These are phyloP conservation scores for Exserohilum turcica DNA, from an alignment of 2,329 filamentous ascomycete species.

Conservation along the genomic window DNA sequence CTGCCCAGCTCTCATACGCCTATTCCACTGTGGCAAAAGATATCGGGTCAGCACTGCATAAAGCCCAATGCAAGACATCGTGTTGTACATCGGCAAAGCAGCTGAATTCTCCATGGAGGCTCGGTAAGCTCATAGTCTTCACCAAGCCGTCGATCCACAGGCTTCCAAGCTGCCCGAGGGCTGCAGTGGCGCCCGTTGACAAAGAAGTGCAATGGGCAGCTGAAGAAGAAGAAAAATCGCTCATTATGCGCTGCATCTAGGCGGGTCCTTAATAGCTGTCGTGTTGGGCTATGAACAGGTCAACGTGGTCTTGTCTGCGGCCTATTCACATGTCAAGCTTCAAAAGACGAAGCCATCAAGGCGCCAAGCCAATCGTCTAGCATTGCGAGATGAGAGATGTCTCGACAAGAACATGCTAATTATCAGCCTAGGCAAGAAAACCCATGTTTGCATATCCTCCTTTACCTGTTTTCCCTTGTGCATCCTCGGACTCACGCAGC, in stretches of 20 bases:
- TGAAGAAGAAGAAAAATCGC: too few relatives aligned
- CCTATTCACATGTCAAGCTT: not conserved
- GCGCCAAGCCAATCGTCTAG: too few relatives aligned
- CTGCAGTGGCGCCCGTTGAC: not conserved
- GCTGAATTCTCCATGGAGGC: conserved; percentile 6
- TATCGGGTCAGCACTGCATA: conserved; percentile 3
- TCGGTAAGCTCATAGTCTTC: conserved; percentile 2
- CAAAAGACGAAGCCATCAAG: too few relatives aligned
- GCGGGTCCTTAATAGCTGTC: not conserved
- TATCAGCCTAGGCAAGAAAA: too few relatives aligned
- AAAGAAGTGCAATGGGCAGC: not conserved
- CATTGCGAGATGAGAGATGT: too few relatives aligned
- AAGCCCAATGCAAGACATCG: conserved; percentile 13
- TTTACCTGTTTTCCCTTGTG: too few relatives aligned
- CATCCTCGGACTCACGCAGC: too few relatives aligned
- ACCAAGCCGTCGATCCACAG: conserved; percentile 1
- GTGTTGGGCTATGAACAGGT: not conserved
- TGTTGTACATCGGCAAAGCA: conserved; percentile 9
- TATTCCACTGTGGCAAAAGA: conserved; percentile 2
- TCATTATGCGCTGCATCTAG: not conserved
- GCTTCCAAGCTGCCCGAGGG: too few relatives aligned
- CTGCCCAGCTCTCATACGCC: not conserved
- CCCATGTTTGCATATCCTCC: too few relatives aligned
- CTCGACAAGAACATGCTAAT: too few relatives aligned
- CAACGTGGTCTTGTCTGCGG: not conserved